Evolutionary conservation across 352 stramenopile species (phyloP).

Genomic region (Phytophthora nicotianae): DNA sequence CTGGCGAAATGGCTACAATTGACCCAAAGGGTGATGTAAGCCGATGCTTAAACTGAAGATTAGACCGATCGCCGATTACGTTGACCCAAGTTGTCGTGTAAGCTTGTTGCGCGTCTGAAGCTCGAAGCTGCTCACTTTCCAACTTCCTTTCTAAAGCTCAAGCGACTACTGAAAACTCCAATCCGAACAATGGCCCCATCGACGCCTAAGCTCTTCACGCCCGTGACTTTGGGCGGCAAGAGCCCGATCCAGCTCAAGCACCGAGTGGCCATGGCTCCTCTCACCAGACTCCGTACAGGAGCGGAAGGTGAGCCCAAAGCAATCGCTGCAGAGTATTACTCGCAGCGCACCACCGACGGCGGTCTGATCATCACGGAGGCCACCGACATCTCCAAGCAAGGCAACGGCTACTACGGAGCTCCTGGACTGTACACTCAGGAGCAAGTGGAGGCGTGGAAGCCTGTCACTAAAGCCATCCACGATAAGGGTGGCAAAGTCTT

Average conservation of each 20-base stretch:
- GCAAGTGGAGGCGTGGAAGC: conserved; percentile 56
- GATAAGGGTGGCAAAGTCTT: conserved; percentile 72
- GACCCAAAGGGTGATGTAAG: neutral
- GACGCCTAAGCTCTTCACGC: conserved; percentile 44
- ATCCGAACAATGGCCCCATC: conserved; percentile 24
- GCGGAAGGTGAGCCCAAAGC: conserved; percentile 37
- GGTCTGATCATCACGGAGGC: conserved; percentile 62
- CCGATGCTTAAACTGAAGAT: conserved; percentile 5
- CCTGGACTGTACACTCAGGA: conserved; percentile 56
- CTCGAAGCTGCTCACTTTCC: conserved; percentile 18
- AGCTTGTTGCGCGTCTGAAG: neutral
- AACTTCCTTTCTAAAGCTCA: conserved; percentile 13
- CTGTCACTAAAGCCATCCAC: conserved; percentile 68
- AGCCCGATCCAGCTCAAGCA: conserved; percentile 49
- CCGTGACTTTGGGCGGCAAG: conserved; percentile 42
- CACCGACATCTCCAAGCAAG: conserved; percentile 46
- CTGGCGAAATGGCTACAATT: conserved; percentile 14
- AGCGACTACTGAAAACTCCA: neutral
- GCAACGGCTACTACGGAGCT: conserved; percentile 36
- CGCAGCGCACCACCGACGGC: conserved; percentile 46
- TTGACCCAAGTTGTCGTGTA: conserved; percentile 15
- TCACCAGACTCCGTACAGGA: conserved; percentile 42
- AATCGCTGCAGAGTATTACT: conserved; percentile 52
- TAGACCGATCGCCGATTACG: neutral
- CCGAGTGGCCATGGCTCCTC: conserved; percentile 55